A percentile compares a stretch with the other conserved stretches of the same genome.
phyloP scores from a whole-genome alignment of 2,329 filamentous ascomycete genomes.

The Microdochium nivale region DNA sequence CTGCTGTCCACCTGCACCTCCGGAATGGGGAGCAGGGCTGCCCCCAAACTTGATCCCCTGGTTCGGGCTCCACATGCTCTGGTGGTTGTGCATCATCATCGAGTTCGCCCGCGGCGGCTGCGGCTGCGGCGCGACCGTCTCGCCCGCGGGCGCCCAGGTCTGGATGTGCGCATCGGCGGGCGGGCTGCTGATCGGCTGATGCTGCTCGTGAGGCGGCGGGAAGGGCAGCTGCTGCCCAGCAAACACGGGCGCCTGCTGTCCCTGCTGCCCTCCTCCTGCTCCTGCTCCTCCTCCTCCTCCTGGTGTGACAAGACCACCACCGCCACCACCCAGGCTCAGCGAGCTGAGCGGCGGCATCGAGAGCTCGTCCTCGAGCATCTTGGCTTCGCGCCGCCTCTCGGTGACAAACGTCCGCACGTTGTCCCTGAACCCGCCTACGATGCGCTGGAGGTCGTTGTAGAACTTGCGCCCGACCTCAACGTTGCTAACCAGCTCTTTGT shows the following conservation, averaged over 20 bases:
- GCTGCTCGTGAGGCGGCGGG: slow-evolving; percentile 19
- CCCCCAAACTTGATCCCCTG: slow-evolving; percentile 69
- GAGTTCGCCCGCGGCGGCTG: slow-evolving; percentile 26
- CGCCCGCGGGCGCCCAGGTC: slow-evolving; percentile 39
- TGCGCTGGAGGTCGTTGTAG: slow-evolving; percentile 89
- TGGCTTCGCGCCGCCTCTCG: slow-evolving; percentile 71
- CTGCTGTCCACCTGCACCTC: slow-evolving; percentile 8
- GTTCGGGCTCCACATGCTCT: slow-evolving; percentile 67
- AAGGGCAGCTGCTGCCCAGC: slow-evolving; percentile 6
- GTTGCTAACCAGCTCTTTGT: slow-evolving; percentile 91
- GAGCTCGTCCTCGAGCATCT: slow-evolving; percentile 42
- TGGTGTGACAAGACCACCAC: too few relatives aligned
- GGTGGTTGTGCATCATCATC: slow-evolving; percentile 18
- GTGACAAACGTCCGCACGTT: slow-evolving; percentile 68
- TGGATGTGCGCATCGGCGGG: slow-evolving; percentile 43
- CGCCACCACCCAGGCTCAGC: slow-evolving; percentile 12
- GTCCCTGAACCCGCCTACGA: slow-evolving; percentile 76
- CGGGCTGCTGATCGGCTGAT: slow-evolving; percentile 15
- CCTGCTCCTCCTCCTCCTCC: slow-evolving; percentile 13
- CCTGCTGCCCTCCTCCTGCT: slow-evolving; percentile 14
- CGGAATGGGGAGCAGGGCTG: slow-evolving; percentile 9
- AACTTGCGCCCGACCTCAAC: slow-evolving; percentile 89
- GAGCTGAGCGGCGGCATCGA: slow-evolving; percentile 19
- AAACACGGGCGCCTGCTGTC: slow-evolving; percentile 14
- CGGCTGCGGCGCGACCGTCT: slow-evolving; percentile 40